Percentiles rank a stretch among this genome's conserved stretches.
Conservation (phyloP, 805 yeast genomes). For the Metschnikowia continentalis region DNA sequence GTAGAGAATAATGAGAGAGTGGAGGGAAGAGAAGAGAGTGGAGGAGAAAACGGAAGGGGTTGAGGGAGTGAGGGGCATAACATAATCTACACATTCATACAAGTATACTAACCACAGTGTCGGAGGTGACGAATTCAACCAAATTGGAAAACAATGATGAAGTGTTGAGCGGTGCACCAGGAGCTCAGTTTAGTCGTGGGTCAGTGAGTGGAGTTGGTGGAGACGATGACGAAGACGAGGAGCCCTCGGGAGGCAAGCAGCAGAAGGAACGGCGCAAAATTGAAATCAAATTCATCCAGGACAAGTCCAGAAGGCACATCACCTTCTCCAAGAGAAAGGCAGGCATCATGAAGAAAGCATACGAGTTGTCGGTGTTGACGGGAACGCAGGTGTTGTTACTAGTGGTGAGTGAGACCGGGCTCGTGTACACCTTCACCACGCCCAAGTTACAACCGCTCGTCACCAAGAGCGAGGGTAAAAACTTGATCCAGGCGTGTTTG, state of each 20-base stretch:
- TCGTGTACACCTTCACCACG: slow-evolving; percentile 97
- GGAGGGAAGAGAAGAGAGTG: too few relatives aligned
- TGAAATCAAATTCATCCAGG: slow-evolving; percentile 95
- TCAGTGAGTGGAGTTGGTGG: slow-evolving; percentile 27
- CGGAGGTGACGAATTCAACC: slow-evolving; percentile 35
- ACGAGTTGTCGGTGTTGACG: slow-evolving; percentile 91
- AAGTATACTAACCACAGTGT: slow-evolving; percentile 25
- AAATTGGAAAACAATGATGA: slow-evolving; percentile 34
- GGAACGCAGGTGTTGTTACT: slow-evolving; percentile 94
- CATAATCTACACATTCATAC: too few relatives aligned
- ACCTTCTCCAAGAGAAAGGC: slow-evolving; percentile 98
- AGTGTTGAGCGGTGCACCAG: slow-evolving; percentile 19
- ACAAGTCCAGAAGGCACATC: slow-evolving; percentile 95
- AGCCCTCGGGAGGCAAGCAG: slow-evolving; percentile 43
- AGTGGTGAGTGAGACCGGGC: slow-evolving; percentile 97
- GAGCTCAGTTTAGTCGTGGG: slow-evolving; percentile 20
- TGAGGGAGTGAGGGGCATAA: too few relatives aligned
- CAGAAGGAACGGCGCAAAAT: slow-evolving; percentile 75
- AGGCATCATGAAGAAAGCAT: slow-evolving; percentile 99
- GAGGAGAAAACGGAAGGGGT: too few relatives aligned
- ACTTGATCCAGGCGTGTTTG: slow-evolving; percentile 91
- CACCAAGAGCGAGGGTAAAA: slow-evolving; percentile 95
- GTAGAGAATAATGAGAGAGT: too few relatives aligned
- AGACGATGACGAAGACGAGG: slow-evolving; percentile 54
- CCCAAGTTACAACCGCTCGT: slow-evolving; percentile 98